Percentiles rank a stretch among this genome's conserved stretches.
Evolutionary conservation across 2,329 filamentous ascomycete genomes (phyloP).

Genomic region (Tolypocladium amazonense): DNA sequence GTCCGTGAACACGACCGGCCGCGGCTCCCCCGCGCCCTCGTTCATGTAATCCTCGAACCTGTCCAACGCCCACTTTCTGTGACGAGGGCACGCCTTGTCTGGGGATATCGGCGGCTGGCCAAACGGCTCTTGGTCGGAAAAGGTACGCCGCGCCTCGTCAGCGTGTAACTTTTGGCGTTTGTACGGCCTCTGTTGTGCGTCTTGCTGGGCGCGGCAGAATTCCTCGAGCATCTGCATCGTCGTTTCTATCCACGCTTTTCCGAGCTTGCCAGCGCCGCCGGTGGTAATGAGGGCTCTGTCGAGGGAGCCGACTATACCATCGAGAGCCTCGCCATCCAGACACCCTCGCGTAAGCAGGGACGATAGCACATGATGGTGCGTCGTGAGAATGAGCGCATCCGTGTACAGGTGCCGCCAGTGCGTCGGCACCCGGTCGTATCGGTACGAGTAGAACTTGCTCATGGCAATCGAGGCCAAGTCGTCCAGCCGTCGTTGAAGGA

Average conservation of each 20-base stretch:
- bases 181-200: constrained; percentile 6
- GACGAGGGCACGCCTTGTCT: constrained; percentile 13
- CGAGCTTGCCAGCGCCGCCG: constrained; percentile 48
- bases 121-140: constrained; percentile 18
- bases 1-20: constrained; percentile 60
- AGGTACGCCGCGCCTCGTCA: constrained; percentile 2
- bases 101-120: constrained; percentile 14
- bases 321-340: constrained; percentile 24
- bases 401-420: constrained; percentile 65
- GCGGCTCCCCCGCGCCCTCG: constrained; percentile 26
- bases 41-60: constrained; percentile 53
- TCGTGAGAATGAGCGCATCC: constrained; percentile 57
- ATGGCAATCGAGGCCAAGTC: constrained; percentile 50
- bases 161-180: constrained; percentile 9
- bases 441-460: constrained; percentile 58
- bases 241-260: constrained; percentile 38
- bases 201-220: constrained; percentile 8
- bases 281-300: constrained; percentile 71
- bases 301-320: constrained; percentile 51
- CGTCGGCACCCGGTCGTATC: constrained; percentile 53
- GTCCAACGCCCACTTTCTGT: constrained; percentile 38
- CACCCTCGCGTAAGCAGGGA: neutral
- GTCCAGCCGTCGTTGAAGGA: constrained; percentile 33
- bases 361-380: constrained; percentile 25
- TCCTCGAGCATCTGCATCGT: constrained; percentile 33